phyloP scores from a whole-genome alignment of 2,329 filamentous ascomycete genomes.

The Tolypocladium tropicale region DNA sequence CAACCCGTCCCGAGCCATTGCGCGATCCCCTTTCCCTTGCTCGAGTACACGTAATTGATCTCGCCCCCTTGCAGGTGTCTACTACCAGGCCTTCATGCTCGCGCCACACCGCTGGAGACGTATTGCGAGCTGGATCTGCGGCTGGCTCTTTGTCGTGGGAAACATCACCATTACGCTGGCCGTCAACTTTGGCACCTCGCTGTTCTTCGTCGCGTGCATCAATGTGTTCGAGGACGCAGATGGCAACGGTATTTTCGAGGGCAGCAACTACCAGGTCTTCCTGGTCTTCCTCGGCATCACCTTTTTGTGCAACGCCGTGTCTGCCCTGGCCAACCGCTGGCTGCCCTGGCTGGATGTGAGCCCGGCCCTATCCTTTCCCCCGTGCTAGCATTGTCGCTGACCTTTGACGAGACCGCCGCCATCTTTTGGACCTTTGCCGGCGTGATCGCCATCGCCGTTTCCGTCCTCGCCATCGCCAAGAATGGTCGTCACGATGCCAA shows the following conservation, averaged over 20 bases:
- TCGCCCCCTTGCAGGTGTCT: conserved; percentile 36
- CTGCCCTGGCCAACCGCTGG: conserved; percentile 55
- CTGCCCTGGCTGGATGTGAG: conserved; percentile 61
- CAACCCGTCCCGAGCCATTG: neutral
- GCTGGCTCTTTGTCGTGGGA: conserved; percentile 68
- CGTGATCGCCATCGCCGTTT: conserved; percentile 54
- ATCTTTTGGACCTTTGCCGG: conserved; percentile 68
- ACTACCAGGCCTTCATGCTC: conserved; percentile 72
- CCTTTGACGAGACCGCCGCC: conserved; percentile 48
- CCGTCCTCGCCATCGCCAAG: conserved; percentile 55
- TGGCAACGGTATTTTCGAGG: conserved; percentile 33
- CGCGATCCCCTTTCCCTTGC: neutral
- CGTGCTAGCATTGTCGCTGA: neutral
- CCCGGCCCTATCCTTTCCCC: conserved; percentile 5
- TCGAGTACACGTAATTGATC: conserved; percentile 9
- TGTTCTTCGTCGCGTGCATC: conserved; percentile 47
- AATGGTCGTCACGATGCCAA: conserved; percentile 51
- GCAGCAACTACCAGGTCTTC: conserved; percentile 54
- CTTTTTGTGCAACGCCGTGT: conserved; percentile 53
- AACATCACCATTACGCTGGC: conserved; percentile 76
- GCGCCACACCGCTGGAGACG: conserved; percentile 49
- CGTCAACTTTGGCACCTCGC: conserved; percentile 71
- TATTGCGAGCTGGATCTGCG: conserved; percentile 59
- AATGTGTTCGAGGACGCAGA: conserved; percentile 41
- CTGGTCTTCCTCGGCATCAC: conserved; percentile 63